Percentiles rank a stretch among this genome's conserved stretches.
Evolutionary conservation across 768 basidiomycete genomes (phyloP).

Genomic region (Boletus sensibilis): DNA sequence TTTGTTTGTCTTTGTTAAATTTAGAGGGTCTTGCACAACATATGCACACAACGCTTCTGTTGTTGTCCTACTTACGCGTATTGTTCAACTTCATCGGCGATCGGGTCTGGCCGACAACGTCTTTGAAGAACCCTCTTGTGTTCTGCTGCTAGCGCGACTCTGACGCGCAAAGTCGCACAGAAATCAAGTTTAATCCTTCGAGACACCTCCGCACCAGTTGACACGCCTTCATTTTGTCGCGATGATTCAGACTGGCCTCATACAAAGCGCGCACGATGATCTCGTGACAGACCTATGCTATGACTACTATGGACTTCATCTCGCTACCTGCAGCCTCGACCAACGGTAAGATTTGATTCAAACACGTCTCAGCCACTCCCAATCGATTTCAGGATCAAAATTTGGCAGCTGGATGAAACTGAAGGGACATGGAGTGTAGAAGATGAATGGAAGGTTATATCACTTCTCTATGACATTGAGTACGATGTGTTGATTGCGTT

Average conservation of each 20-base stretch:
- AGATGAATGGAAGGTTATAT: constrained; percentile 87
- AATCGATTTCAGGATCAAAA: constrained; percentile 57
- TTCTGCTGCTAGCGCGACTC: neutral
- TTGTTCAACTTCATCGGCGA: neutral
- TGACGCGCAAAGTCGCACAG: neutral
- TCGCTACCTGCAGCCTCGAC: constrained; percentile 81
- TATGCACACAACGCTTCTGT: constrained; percentile 9
- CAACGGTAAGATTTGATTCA: constrained; percentile 54
- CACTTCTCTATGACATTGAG: neutral
- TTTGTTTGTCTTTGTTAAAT: constrained; percentile 32
- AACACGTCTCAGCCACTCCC: constrained; percentile 9
- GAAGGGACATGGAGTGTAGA: constrained; percentile 75
- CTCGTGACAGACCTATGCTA: constrained; percentile 85
- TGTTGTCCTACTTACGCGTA: neutral
- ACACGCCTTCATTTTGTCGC: neutral
- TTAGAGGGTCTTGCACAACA: constrained; percentile 21
- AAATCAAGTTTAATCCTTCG: neutral
- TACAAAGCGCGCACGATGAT: constrained; percentile 75
- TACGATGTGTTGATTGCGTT: neutral
- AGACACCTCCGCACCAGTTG: neutral
- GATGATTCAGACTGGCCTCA: constrained; percentile 81
- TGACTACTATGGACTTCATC: constrained; percentile 83
- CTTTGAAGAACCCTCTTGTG: neutral
- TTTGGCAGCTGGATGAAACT: constrained; percentile 76
- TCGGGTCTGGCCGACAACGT: neutral